Conservation (phyloP, 805 yeast genomes). For the Schizosaccharomyces japonicus region DNA sequence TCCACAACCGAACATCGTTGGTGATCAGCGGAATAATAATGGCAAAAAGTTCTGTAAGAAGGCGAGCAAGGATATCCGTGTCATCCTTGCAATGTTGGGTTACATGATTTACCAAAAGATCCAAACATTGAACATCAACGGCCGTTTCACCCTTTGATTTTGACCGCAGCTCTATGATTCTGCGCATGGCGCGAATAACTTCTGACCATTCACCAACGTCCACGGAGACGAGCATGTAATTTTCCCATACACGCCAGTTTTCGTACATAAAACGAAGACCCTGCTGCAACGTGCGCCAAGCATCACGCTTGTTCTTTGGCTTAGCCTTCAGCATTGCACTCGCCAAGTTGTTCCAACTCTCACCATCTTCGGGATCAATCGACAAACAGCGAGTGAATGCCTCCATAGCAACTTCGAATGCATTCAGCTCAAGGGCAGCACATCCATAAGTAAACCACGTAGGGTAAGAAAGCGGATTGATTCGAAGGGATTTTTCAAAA, state of each 20-base stretch:
- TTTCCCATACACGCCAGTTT: constrained; percentile 82
- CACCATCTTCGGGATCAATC: constrained; percentile 53
- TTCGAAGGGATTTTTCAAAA: constrained; percentile 47
- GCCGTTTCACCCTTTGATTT: constrained; percentile 36
- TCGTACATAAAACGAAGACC: constrained; percentile 40
- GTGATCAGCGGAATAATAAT: constrained; percentile 46
- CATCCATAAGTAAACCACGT: constrained; percentile 90
- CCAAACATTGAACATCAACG: constrained; percentile 53
- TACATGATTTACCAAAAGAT: constrained; percentile 41
- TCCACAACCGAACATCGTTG: constrained; percentile 49
- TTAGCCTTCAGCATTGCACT: constrained; percentile 33
- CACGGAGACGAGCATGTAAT: constrained; percentile 58
- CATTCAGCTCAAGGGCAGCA: constrained; percentile 48
- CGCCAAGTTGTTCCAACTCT: constrained; percentile 81
- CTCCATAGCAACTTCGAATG: constrained; percentile 60
- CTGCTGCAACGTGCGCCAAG: constrained; percentile 60
- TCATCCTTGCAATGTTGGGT: constrained; percentile 10
- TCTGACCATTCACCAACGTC: constrained; percentile 74
- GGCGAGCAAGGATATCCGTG: constrained; percentile 32
- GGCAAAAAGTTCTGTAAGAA: constrained; percentile 51
- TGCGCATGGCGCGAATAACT: constrained; percentile 50
- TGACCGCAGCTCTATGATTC: constrained; percentile 33
- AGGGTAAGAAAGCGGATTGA: constrained; percentile 49
- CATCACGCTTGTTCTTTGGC: constrained; percentile 22
- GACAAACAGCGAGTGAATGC: constrained; percentile 82